These are phyloP conservation scores for Lumnitzera littorea DNA, from an alignment of 345 rosid genomes.

Conservation along the genomic window DNA sequence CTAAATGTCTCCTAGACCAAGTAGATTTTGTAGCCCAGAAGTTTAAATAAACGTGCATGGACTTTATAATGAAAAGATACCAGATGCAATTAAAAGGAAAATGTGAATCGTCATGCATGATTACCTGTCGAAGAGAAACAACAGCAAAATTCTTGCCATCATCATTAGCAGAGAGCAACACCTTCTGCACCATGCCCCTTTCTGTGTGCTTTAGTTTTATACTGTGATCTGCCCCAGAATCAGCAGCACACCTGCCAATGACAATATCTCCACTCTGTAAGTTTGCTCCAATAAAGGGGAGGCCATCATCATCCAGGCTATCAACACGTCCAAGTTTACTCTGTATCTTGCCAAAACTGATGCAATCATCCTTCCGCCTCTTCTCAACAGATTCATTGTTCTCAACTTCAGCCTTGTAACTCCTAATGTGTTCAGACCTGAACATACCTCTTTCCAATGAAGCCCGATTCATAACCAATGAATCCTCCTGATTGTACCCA, in stretches of 20 bases:
- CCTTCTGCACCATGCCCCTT: slow-evolving; percentile 87
- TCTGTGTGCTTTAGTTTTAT: slow-evolving; percentile 87
- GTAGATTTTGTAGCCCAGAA: not conserved
- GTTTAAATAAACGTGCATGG: too few species aligned
- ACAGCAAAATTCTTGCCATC: slow-evolving; percentile 91
- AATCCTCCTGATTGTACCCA: slow-evolving; percentile 94
- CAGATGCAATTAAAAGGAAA: too few species aligned
- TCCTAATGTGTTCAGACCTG: slow-evolving; percentile 75
- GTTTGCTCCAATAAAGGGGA: slow-evolving; percentile 76
- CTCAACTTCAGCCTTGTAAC: slow-evolving; percentile 88
- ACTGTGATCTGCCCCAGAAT: slow-evolving; percentile 77
- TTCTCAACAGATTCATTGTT: slow-evolving; percentile 57
- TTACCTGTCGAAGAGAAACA: slow-evolving; percentile 84
- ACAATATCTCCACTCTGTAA: slow-evolving; percentile 81
- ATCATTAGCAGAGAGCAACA: slow-evolving; percentile 76
- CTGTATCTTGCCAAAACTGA: slow-evolving; percentile 59
- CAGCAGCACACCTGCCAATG: slow-evolving; percentile 77
- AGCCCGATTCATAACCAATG: slow-evolving; percentile 87
- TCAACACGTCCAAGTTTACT: slow-evolving; percentile 78
- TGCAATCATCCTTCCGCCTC: slow-evolving; percentile 49
- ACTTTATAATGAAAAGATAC: too few species aligned
- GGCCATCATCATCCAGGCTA: slow-evolving; percentile 87
- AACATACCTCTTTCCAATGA: slow-evolving; percentile 92
- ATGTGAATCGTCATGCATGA: not conserved
- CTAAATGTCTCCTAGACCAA: too few species aligned